phyloP scores from a whole-genome alignment of 805 yeast genomes.

The Debaryomyces castellii region DNA sequence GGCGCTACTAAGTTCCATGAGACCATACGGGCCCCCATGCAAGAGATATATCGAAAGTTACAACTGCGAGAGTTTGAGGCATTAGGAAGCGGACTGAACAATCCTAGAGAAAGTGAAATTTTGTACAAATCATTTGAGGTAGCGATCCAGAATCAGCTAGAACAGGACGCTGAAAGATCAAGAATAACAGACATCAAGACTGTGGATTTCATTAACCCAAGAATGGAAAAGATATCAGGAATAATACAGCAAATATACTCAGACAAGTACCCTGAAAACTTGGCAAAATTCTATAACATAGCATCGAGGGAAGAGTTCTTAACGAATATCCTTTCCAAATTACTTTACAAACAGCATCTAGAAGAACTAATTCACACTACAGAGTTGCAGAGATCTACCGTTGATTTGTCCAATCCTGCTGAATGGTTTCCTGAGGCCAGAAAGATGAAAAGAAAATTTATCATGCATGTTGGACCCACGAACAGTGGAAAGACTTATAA shows the following conservation, averaged over 20 bases:
- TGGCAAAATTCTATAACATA: slow-evolving; percentile 15
- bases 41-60: background rate
- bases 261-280: slow-evolving; percentile 18
- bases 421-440: slow-evolving; percentile 86
- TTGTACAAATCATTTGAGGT: background rate
- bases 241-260: slow-evolving; percentile 18
- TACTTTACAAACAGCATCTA: slow-evolving; percentile 24
- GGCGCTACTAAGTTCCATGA: background rate
- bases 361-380: slow-evolving; percentile 10
- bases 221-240: slow-evolving; percentile 16
- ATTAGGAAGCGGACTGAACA: background rate
- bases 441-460: slow-evolving; percentile 68
- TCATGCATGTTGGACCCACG: slow-evolving; percentile 98
- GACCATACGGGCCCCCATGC: background rate
- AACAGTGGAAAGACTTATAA: slow-evolving; percentile 92
- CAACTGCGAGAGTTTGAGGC: background rate
- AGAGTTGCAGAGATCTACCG: slow-evolving; percentile 9
- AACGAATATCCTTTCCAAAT: slow-evolving; percentile 17
- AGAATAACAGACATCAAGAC: slow-evolving; percentile 3
- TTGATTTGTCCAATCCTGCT: slow-evolving; percentile 38
- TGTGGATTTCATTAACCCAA: slow-evolving; percentile 29
- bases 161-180: background rate
- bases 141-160: slow-evolving; percentile 1
- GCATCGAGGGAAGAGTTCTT: slow-evolving; percentile 19
- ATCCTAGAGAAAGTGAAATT: background rate